Conservation (phyloP, 1,139 yeast genomes). For the Lodderomyces margitis region DNA sequence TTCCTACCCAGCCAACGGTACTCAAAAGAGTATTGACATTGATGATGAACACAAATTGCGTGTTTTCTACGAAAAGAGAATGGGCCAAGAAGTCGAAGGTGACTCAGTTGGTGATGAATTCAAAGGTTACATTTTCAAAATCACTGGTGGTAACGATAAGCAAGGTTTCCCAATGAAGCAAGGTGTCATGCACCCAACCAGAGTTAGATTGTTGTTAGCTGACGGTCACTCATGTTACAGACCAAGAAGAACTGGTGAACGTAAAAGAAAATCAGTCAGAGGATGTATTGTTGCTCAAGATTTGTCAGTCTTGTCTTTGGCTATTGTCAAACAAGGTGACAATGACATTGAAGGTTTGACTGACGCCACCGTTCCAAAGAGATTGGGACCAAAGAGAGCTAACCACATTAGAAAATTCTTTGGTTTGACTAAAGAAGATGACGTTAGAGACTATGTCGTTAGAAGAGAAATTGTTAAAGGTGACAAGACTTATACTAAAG, state of each 20-base stretch:
- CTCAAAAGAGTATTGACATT: constrained; percentile 95
- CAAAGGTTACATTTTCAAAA: constrained; percentile 98
- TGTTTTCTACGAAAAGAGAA: constrained; percentile 98
- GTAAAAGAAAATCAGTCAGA: constrained; percentile 99
- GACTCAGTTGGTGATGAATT: constrained; percentile 97
- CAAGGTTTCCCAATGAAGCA: constrained; percentile 99
- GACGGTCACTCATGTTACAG: constrained; percentile 99
- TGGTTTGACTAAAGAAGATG: constrained; percentile 97
- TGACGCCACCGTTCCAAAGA: constrained; percentile 92
- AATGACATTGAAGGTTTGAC: constrained; percentile 94
- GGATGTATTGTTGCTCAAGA: constrained; percentile 99
- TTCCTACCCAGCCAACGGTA: constrained; percentile 99
- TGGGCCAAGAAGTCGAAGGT: constrained; percentile 99
- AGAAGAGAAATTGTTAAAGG: constrained; percentile 99
- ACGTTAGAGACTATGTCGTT: constrained; percentile 90
- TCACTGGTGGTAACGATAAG: constrained; percentile 99
- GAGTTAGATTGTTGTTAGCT: constrained; percentile 93
- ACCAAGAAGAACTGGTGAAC: constrained; percentile 99
- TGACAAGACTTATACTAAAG: constrained; percentile 98
- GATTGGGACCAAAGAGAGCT: constrained; percentile 99
- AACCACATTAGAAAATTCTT: constrained; percentile 99
- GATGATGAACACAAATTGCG: constrained; percentile 99
- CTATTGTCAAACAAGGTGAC: constrained; percentile 97
- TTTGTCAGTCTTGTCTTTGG: constrained; percentile 90
- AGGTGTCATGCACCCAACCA: constrained; percentile 99